Percentiles rank a stretch among this genome's conserved stretches.
These are phyloP conservation scores for Ogataea nakhonphanomensis DNA, from an alignment of 805 yeast species.

Conservation along the genomic window DNA sequence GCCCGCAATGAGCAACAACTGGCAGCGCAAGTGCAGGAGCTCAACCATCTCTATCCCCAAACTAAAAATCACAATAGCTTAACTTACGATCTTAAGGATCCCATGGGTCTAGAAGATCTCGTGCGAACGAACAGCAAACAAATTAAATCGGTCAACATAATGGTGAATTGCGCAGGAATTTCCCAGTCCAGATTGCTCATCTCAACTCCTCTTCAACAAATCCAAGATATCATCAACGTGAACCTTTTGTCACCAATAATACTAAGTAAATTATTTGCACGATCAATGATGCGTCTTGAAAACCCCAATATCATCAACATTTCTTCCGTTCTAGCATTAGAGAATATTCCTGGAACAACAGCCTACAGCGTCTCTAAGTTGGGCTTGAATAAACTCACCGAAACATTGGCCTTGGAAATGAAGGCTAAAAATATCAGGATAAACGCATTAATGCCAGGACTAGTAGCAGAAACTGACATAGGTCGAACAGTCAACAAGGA, in stretches of 20 bases:
- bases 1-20: slow-evolving; percentile 45
- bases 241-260: slow-evolving; percentile 64
- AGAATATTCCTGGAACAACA: slow-evolving; percentile 50
- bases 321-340: slow-evolving; percentile 58
- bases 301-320: slow-evolving; percentile 52
- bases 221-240: slow-evolving; percentile 45
- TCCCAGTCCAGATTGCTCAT: slow-evolving; percentile 54
- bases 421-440: slow-evolving; percentile 51
- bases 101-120: slow-evolving; percentile 12
- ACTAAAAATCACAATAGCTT: slow-evolving; percentile 31
- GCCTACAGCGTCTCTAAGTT: slow-evolving; percentile 71
- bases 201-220: slow-evolving; percentile 38
- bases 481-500: slow-evolving; percentile 35
- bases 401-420: slow-evolving; percentile 57
- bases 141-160: slow-evolving; percentile 37
- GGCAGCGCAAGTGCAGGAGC: slow-evolving; percentile 17
- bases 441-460: slow-evolving; percentile 67
- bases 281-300: slow-evolving; percentile 43
- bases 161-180: slow-evolving; percentile 67
- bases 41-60: slow-evolving; percentile 19
- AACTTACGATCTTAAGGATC: slow-evolving; percentile 32
- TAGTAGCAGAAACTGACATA: slow-evolving; percentile 66
- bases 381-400: slow-evolving; percentile 62
- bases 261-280: slow-evolving; percentile 49
- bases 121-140: slow-evolving; percentile 5